These are phyloP conservation scores for Chamaecrista fasciculata DNA, from an alignment of 306 rosid species.

Conservation along the genomic window DNA sequence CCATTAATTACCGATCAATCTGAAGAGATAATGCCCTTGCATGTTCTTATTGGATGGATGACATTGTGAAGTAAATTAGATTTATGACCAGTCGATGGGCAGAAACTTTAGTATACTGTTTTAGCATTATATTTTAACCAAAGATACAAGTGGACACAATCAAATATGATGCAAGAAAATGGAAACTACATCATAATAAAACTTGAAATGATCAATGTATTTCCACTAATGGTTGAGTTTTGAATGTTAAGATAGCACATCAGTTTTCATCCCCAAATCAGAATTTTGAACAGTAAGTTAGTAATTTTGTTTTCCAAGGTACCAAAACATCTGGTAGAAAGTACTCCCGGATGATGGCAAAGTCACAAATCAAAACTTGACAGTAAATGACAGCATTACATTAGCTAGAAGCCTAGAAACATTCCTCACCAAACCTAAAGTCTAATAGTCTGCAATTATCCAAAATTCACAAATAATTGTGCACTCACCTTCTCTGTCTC, in stretches of 20 bases:
- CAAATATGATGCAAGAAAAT: neutral
- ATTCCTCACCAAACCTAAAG: conserved; percentile 1
- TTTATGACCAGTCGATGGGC: neutral
- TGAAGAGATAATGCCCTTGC: neutral
- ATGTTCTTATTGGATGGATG: neutral
- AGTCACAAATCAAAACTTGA: conserved; percentile 22
- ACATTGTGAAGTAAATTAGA: neutral
- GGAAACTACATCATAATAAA: neutral
- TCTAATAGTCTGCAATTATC: conserved; percentile 10
- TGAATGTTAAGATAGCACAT: neutral
- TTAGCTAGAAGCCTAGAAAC: conserved; percentile 15
- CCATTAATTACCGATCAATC: neutral
- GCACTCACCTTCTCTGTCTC: conserved; percentile 74
- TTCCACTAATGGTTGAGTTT: neutral
- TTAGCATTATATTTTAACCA: neutral
- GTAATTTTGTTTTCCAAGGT: neutral
- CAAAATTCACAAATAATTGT: conserved; percentile 12
- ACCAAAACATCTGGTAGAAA: neutral
- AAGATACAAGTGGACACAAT: neutral
- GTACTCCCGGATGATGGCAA: conserved; percentile 3
- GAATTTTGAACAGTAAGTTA: neutral
- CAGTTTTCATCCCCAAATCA: neutral
- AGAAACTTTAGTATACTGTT: neutral
- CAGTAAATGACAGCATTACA: neutral
- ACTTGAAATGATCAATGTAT: neutral